Conservation (phyloP, 1,284 basidiomycete species). For the Polyporus tsugae region DNA sequence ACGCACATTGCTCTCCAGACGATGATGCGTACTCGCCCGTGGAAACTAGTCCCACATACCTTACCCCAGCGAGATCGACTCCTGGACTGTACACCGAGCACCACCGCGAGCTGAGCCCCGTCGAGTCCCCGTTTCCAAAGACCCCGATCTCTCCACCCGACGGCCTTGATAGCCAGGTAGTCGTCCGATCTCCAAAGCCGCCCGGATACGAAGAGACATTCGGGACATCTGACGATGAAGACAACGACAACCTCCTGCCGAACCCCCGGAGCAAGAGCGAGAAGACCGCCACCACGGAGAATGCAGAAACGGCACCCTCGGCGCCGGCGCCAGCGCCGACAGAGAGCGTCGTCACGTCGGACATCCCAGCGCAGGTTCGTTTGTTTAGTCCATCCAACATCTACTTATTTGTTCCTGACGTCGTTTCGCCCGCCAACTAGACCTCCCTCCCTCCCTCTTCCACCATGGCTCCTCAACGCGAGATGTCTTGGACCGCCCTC, state of each 20-base stretch:
- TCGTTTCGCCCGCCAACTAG: neutral
- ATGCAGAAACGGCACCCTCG: neutral
- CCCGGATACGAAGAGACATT: neutral
- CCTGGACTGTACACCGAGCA: neutral
- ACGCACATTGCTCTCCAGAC: neutral
- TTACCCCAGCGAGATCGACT: neutral
- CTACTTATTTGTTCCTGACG: neutral
- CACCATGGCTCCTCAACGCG: neutral
- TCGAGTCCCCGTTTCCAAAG: neutral
- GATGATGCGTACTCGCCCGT: no score
- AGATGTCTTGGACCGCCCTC: neutral
- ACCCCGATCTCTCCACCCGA: neutral
- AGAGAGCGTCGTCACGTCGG: neutral
- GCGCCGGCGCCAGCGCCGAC: neutral
- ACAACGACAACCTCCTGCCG: neutral
- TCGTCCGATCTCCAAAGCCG: neutral
- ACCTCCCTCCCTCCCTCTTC: neutral
- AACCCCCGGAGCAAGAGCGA: neutral
- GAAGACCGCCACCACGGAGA: neutral
- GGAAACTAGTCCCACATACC: neutral
- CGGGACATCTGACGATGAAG: neutral
- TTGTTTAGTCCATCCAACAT: neutral
- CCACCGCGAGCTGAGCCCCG: neutral
- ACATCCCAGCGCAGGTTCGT: neutral
- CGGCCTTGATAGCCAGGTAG: neutral